phyloP scores from a whole-genome alignment of 2,329 filamentous ascomycete genomes.

The Xylaria sp. region DNA sequence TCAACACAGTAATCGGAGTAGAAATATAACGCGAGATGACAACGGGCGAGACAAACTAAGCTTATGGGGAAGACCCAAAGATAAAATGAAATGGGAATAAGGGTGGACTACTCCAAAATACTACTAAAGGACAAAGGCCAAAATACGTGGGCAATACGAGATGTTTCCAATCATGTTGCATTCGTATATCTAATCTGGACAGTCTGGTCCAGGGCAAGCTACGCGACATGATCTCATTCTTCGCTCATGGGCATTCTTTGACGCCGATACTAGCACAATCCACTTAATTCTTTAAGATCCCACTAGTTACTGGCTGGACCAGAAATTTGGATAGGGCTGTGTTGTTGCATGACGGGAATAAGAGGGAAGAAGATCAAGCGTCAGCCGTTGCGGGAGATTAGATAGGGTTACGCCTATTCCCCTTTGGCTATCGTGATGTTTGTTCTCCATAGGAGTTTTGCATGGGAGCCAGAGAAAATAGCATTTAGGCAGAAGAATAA shows the following conservation, averaged over 20 bases:
- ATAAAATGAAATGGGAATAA: not conserved
- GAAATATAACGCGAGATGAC: not conserved
- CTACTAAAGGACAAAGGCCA: not conserved
- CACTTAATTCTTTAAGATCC: not conserved
- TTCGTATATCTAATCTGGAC: not conserved
- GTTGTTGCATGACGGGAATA: not conserved
- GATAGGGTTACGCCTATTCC: not conserved
- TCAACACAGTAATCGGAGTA: not conserved
- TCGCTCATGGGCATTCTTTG: constrained; percentile 3
- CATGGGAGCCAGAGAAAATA: not conserved
- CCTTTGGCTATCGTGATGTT: not conserved
- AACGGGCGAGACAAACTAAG: not conserved
- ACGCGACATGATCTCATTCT: constrained; percentile 15
- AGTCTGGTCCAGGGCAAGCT: not conserved
- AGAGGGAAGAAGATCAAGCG: not conserved
- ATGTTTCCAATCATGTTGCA: not conserved
- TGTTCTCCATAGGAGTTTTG: not conserved
- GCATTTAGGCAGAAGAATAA: constrained; percentile 17
- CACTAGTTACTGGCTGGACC: not conserved
- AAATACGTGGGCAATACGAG: not conserved
- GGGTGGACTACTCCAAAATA: not conserved
- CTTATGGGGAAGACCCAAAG: not conserved
- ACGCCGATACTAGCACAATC: not conserved
- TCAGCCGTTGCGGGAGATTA: not conserved
- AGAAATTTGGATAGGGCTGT: not conserved